A percentile compares a stretch with the other conserved stretches of the same genome.
These are phyloP conservation scores for Ceratocystis colombiana DNA, from an alignment of 2,329 filamentous ascomycete species.

Conservation along the genomic window DNA sequence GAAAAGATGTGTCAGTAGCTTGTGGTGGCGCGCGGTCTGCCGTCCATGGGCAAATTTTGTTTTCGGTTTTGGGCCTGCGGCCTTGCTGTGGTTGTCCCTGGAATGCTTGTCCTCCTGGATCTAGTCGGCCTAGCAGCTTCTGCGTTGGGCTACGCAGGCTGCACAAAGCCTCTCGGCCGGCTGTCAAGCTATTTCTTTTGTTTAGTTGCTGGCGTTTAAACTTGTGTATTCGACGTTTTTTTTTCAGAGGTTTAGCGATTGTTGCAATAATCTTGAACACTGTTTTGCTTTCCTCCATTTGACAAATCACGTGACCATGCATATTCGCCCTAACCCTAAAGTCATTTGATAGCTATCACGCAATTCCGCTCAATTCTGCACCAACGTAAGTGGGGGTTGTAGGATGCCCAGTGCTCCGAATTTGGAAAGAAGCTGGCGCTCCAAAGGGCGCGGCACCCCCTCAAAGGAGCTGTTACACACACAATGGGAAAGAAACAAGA, in stretches of 20 bases:
- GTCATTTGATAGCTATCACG: not conserved
- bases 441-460: not conserved
- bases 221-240: not conserved
- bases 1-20: conserved; percentile 9
- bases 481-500: not conserved
- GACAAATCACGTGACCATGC: not conserved
- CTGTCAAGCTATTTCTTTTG: not conserved
- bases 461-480: conserved; percentile 3
- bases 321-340: not conserved
- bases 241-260: not conserved
- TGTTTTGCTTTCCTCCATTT: not conserved
- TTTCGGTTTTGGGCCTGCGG: not conserved
- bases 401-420: not conserved
- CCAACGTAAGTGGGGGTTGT: not conserved
- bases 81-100: not conserved
- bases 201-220: not conserved
- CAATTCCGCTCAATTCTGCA: not conserved
- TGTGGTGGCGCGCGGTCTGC: not conserved
- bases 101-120: not conserved
- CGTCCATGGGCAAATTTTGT: not conserved
- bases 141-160: not conserved
- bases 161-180: not conserved
- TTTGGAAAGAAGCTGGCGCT: conserved; percentile 1
- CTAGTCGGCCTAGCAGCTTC: not conserved
- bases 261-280: not conserved